Conservation (phyloP, 176 grass and related monocot species). For the Avena atlantica region DNA sequence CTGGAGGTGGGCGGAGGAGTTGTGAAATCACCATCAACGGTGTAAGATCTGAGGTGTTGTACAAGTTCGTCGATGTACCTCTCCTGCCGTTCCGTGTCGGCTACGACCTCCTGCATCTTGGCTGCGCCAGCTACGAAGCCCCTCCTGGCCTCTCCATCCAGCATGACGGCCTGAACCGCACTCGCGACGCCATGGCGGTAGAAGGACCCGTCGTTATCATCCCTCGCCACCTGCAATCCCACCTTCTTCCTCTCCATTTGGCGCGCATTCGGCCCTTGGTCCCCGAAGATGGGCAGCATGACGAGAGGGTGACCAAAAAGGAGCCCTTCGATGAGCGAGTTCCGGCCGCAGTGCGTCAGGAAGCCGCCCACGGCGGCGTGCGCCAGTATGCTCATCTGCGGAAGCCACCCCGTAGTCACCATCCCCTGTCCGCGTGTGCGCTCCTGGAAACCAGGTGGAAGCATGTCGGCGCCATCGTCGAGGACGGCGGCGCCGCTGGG, state of each 20-base stretch:
- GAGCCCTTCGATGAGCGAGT: conserved; percentile 6
- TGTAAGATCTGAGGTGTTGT: background rate
- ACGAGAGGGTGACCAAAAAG: conserved; percentile 7
- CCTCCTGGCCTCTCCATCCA: background rate
- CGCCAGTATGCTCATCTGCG: conserved; percentile 9
- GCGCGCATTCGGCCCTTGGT: background rate
- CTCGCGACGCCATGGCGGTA: background rate
- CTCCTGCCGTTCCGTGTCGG: background rate
- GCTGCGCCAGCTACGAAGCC: background rate
- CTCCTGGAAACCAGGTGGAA: background rate
- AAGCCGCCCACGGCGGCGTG: conserved; percentile 4
- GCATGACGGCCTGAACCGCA: background rate
- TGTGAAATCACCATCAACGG: background rate
- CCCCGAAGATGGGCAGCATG: background rate
- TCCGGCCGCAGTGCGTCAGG: conserved; percentile 13
- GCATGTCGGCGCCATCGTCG: background rate
- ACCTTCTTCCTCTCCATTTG: conserved; percentile 17
- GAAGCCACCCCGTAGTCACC: background rate
- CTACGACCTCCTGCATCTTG: conserved; percentile 13
- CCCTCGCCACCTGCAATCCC: background rate
- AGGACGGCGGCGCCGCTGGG: background rate
- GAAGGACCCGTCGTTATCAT: background rate
- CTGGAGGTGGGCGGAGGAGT: background rate
- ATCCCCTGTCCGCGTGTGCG: background rate
- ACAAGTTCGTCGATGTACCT: conserved; percentile 18